phyloP scores from a whole-genome alignment of 257 asterid genomes.

The Cinchona pubescens region DNA sequence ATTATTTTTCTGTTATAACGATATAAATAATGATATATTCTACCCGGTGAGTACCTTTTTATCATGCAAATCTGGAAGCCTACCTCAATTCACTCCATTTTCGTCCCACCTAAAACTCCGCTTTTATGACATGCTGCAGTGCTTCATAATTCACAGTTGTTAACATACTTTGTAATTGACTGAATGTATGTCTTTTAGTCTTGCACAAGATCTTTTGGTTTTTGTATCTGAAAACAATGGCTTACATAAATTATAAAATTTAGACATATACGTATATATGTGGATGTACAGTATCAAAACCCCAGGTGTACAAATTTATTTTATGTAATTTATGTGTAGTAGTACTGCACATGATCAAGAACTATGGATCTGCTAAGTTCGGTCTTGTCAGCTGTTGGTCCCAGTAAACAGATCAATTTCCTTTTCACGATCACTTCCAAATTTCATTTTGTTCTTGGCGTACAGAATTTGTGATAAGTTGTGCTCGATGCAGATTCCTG shows the following conservation, averaged over 20 bases:
- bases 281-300: not conserved
- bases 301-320: not conserved
- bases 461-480: slow-evolving; percentile 16
- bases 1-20: not conserved
- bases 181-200: not conserved
- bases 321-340: not conserved
- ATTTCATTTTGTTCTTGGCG: not conserved
- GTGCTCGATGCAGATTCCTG: slow-evolving; percentile 71
- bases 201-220: not conserved
- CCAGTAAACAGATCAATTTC: not conserved
- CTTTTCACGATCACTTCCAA: not conserved
- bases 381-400: not conserved
- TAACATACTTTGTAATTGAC: not conserved
- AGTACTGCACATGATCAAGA: not conserved
- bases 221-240: not conserved
- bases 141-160: not conserved
- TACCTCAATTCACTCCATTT: not conserved
- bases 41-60: not conserved
- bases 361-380: not conserved
- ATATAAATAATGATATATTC: not conserved
- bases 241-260: not conserved
- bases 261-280: not conserved
- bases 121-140: not conserved
- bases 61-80: not conserved
- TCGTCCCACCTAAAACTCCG: not conserved